These are phyloP conservation scores for Magnolia sinica DNA, from an alignment of 164 flowering plant species.

Conservation along the genomic window DNA sequence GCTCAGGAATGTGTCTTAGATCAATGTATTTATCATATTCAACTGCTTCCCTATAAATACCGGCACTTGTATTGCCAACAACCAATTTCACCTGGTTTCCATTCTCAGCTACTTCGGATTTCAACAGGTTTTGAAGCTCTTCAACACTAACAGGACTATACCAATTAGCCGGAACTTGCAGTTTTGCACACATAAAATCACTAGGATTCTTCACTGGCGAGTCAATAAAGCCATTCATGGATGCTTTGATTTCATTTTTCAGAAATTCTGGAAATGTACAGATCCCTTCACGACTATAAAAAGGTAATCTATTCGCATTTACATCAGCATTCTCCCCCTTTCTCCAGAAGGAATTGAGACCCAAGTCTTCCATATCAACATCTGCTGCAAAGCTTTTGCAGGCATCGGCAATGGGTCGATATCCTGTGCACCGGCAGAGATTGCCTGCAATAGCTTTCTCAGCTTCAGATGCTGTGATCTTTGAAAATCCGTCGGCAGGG, in stretches of 20 bases:
- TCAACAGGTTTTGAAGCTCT: slow-evolving; percentile 46
- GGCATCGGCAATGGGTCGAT: slow-evolving; percentile 86
- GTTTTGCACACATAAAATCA: neutral
- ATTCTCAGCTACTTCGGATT: slow-evolving; percentile 11
- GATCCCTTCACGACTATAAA: slow-evolving; percentile 24
- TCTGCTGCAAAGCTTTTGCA: slow-evolving; percentile 90
- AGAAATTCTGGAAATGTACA: slow-evolving; percentile 61
- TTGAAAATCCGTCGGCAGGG: slow-evolving; percentile 69
- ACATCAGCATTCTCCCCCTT: slow-evolving; percentile 34
- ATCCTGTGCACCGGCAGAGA: slow-evolving; percentile 93
- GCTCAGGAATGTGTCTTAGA: slow-evolving; percentile 67
- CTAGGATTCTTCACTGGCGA: neutral
- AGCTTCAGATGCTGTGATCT: slow-evolving; percentile 66
- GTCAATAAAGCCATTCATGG: neutral
- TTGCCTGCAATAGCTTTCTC: slow-evolving; percentile 75
- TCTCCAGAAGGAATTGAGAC: slow-evolving; percentile 68
- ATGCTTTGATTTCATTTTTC: slow-evolving; percentile 38
- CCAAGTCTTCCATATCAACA: slow-evolving; percentile 92
- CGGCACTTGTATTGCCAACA: slow-evolving; percentile 72
- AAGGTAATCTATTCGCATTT: slow-evolving; percentile 42
- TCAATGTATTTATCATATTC: slow-evolving; percentile 55
- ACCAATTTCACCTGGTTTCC: slow-evolving; percentile 42
- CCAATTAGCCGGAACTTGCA: slow-evolving; percentile 32
- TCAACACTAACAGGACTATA: slow-evolving; percentile 45
- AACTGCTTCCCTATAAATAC: slow-evolving; percentile 68